These are phyloP conservation scores for Rhodamnia rubescens DNA, from an alignment of 345 rosid genomes.

Conservation along the genomic window DNA sequence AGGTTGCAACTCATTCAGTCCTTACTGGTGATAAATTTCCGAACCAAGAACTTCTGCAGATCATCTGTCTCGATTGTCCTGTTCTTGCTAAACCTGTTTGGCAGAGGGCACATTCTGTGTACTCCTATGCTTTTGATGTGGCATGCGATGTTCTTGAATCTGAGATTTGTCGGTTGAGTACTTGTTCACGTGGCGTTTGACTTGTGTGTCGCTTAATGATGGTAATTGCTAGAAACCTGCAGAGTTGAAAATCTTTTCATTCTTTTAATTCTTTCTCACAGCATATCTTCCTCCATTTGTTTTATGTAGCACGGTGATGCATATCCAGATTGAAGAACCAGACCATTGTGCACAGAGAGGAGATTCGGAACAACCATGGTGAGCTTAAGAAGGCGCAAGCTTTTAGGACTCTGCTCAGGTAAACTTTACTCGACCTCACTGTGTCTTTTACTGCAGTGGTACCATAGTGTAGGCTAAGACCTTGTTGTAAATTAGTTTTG, in stretches of 20 bases:
- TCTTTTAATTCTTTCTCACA: background rate
- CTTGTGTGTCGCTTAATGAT: background rate
- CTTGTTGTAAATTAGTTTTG: background rate
- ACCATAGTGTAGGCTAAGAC: background rate
- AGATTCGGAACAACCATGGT: constrained; percentile 43
- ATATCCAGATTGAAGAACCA: constrained; percentile 8
- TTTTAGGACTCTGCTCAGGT: constrained; percentile 90
- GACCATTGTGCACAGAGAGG: constrained; percentile 5
- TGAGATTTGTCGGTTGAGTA: background rate
- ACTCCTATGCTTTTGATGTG: background rate
- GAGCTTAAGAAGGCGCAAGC: constrained; percentile 84
- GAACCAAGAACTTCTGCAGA: background rate
- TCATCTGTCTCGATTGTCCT: background rate
- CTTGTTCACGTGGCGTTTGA: background rate
- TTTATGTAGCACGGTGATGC: constrained; percentile 9
- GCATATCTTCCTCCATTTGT: background rate
- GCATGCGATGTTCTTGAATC: background rate
- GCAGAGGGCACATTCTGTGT: background rate
- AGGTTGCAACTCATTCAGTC: background rate
- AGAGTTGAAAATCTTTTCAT: background rate
- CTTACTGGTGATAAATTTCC: background rate
- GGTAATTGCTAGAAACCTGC: background rate
- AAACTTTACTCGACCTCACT: constrained; percentile 3
- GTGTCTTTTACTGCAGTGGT: background rate
- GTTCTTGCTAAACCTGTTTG: background rate